These are phyloP conservation scores for Aspergillus felis DNA, from an alignment of 2,329 filamentous ascomycete species.

Conservation along the genomic window DNA sequence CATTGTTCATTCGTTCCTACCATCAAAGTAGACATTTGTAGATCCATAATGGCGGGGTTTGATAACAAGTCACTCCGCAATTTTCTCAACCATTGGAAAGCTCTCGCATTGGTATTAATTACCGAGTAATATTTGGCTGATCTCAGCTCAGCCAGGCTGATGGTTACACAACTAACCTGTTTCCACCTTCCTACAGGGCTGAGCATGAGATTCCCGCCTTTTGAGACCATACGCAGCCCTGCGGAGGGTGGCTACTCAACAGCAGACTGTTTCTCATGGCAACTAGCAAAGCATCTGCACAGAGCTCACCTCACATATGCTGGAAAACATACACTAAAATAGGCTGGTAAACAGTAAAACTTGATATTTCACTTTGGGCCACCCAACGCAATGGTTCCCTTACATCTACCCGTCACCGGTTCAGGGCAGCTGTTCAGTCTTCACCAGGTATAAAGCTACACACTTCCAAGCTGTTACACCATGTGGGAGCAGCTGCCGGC, in stretches of 20 bases:
- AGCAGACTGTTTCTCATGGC: neutral
- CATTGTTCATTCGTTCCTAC: neutral
- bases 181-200: neutral
- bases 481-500: constrained; percentile 2
- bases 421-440: neutral
- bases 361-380: neutral
- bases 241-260: neutral
- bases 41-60: neutral
- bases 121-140: neutral
- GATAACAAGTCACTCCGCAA: neutral
- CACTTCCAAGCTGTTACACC: neutral
- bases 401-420: constrained; percentile 2
- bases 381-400: neutral
- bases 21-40: neutral
- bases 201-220: neutral
- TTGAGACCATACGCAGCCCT: neutral
- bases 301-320: neutral
- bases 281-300: neutral
- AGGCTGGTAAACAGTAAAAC: neutral
- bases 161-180: neutral
- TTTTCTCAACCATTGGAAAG: neutral
- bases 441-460: neutral
- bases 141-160: neutral
- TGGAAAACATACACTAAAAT: neutral
- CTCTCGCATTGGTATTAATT: neutral